phyloP scores from a whole-genome alignment of 2,329 filamentous ascomycete species.

The Trichocomaceae sp. region DNA sequence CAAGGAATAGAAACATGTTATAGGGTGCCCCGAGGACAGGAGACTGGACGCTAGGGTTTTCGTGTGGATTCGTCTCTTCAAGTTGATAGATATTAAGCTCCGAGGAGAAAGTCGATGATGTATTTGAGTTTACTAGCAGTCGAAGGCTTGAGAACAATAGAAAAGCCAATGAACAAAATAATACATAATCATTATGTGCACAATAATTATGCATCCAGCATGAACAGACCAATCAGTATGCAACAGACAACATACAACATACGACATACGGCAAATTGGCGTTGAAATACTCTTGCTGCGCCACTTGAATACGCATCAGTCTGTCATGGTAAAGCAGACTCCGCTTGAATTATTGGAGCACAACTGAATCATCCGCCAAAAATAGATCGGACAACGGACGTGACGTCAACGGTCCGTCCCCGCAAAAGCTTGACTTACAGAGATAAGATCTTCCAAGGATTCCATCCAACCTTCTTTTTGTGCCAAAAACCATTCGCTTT shows the following conservation, averaged over 20 bases:
- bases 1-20: conserved; percentile 10
- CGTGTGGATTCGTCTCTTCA: neutral
- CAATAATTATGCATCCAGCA: neutral
- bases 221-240: neutral
- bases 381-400: neutral
- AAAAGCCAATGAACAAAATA: neutral
- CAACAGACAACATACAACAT: too few species aligned
- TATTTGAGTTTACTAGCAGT: neutral
- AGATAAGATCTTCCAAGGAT: too few species aligned
- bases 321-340: too few species aligned
- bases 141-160: too few species aligned
- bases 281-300: neutral
- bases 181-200: neutral
- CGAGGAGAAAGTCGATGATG: too few species aligned
- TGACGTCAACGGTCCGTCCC: conserved; percentile 11
- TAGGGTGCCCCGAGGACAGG: conserved; percentile 11
- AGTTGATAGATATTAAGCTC: neutral
- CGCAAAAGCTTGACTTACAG: conserved; percentile 10
- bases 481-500: too few species aligned
- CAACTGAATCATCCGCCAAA: neutral
- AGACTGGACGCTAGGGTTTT: neutral
- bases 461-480: neutral
- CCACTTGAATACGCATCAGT: neutral
- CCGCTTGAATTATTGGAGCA: neutral
- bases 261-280: neutral